Evolutionary conservation across 345 rosid genomes (phyloP), one percentile per base, ranked within the genome.

Genomic region (Reutealis trisperma): DNA sequence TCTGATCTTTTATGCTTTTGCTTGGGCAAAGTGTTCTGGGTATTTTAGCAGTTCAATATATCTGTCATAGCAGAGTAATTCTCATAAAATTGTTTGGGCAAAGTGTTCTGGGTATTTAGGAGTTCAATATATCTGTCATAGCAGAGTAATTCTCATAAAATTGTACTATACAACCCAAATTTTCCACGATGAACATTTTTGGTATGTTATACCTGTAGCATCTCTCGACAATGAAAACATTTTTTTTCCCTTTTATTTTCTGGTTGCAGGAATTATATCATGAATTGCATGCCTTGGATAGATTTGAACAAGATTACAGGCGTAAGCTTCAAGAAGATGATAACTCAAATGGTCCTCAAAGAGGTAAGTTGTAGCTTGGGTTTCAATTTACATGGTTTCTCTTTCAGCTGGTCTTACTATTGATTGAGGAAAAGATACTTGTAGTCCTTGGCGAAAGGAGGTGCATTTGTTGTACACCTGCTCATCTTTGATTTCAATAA

Each of bases 201-300:
- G 41, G 41, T 13, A 21, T 14, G 5, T 37, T 37, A 37, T 37
- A 7, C 41, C 5, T 37, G 41, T 37, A 37, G 5, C 41, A 37
- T 37, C 41, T 32, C 55, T 60, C 42, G 70, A 49, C 47, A 51
- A 54, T 32, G 45, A 68, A 41, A 32, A 13, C 64, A 13, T n/a
- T 24, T 70, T 58, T 80, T 72, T 21, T 76, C n/a, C 51, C 59
- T 16, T 42, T 71, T 18, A 37, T 37, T 37, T 37, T 63, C 51
- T 13, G 44, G 12, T 63, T 77, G 63, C 76, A 82, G 84, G 84
- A 82, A 70, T 61, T 82, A 34, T 82, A 82, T 68, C 75, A 74
- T 6, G 84, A 70, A 59, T 54, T 70, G 79, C 84, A 77, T 70
- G 61, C 77, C 32, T 59, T 82, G 67, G 84, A 82, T 63, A 77